Conservation (phyloP, 2,329 filamentous ascomycete species). For the Aspergillus versicolor region DNA sequence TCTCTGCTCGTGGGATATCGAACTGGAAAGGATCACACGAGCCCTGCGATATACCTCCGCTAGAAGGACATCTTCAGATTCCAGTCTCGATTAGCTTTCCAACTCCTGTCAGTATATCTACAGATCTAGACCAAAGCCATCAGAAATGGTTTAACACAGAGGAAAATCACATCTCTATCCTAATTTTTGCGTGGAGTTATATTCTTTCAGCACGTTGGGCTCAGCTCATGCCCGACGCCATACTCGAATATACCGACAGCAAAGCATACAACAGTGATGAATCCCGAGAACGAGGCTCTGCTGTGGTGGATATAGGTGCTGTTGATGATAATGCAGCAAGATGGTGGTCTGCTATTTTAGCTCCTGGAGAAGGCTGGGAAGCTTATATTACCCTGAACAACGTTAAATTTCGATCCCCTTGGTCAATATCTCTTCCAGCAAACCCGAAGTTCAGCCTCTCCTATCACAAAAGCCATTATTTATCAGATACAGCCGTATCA, state of each 20-base stretch:
- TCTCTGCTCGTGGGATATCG: constrained; percentile 4
- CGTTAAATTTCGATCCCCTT: constrained; percentile 3
- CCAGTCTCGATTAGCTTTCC: not conserved
- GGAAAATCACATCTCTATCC: not conserved
- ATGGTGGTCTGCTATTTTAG: constrained; percentile 8
- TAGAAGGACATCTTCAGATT: constrained; percentile 4
- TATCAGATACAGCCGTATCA: not conserved
- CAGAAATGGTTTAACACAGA: constrained; percentile 1
- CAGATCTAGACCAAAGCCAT: not conserved
- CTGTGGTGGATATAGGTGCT: constrained; percentile 1
- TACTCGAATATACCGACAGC: constrained; percentile 1
- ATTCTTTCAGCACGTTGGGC: constrained; percentile 7
- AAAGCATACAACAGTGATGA: not conserved
- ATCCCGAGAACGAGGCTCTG: not conserved
- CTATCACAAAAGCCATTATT: not conserved
- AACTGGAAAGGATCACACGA: not conserved
- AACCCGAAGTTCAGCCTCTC: not conserved
- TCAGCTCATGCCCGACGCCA: constrained; percentile 4
- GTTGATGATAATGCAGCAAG: not conserved
- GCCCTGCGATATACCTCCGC: constrained; percentile 1
- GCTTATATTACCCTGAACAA: constrained; percentile 1
- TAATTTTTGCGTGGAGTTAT: constrained; percentile 8
- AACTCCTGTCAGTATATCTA: not conserved
- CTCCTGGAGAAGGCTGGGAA: constrained; percentile 1
- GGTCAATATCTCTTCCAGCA: constrained; percentile 7